Evolutionary conservation across 768 basidiomycete genomes (phyloP).

Genomic region (Naganishia vishniacii): DNA sequence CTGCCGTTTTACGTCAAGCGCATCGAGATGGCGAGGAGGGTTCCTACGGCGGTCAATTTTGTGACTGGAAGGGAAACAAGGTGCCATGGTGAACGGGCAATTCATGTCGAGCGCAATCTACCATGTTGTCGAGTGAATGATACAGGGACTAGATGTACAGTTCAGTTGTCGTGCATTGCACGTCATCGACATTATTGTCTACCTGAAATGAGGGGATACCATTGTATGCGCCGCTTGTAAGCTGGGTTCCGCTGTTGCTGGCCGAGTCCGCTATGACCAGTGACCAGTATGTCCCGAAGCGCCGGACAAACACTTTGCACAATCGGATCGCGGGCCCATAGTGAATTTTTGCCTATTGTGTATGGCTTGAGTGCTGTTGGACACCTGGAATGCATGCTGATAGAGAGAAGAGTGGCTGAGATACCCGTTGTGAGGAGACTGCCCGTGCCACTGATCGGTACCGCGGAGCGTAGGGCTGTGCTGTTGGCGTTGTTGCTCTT

Average conservation of each 20-base stretch:
- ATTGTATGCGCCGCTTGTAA: too few species aligned
- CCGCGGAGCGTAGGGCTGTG: background rate
- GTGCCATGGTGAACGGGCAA: conserved; percentile 38
- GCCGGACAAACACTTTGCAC: conserved; percentile 14
- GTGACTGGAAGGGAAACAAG: conserved; percentile 45
- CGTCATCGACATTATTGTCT: too few species aligned
- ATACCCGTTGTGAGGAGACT: background rate
- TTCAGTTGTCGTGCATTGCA: too few species aligned
- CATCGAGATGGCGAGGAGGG: conserved; percentile 25
- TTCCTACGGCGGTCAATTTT: conserved; percentile 41
- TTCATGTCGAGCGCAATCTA: too few species aligned
- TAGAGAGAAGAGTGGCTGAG: background rate
- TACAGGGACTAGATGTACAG: too few species aligned
- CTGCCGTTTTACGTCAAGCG: conserved; percentile 34
- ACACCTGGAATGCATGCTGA: conserved; percentile 5
- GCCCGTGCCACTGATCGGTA: background rate
- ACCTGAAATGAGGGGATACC: too few species aligned
- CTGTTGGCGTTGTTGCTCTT: conserved; percentile 14
- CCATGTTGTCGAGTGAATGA: too few species aligned
- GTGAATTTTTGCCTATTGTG: conserved; percentile 18
- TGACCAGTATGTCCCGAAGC: conserved; percentile 9
- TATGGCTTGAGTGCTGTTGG: conserved; percentile 18
- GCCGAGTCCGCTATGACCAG: conserved; percentile 1
- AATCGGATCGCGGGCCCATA: conserved; percentile 21
- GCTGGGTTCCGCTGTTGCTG: too few species aligned